These are phyloP conservation scores for Lecanicillium sp. DNA, from an alignment of 2,329 filamentous ascomycete genomes.

Conservation along the genomic window DNA sequence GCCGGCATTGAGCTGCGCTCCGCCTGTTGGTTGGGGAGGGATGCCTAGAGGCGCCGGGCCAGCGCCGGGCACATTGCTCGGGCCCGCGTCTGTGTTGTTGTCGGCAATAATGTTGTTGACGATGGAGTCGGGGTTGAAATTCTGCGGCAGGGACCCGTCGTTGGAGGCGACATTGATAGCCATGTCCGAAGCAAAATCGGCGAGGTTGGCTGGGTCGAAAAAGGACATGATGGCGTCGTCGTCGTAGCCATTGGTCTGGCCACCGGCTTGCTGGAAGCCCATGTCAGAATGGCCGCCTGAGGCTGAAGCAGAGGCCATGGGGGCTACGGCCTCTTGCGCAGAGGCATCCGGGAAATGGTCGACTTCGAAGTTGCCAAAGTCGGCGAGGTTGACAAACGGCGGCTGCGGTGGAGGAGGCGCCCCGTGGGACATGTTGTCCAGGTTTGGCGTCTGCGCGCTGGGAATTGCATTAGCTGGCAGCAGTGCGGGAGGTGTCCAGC, in stretches of 20 bases:
- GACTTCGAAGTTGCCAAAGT: conserved; percentile 4
- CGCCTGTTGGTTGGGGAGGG: conserved; percentile 18
- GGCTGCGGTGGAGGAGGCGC: conserved; percentile 2
- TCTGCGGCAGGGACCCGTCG: conserved; percentile 8
- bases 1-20: conserved; percentile 14
- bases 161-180: conserved; percentile 12
- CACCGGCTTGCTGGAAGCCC: conserved; percentile 3
- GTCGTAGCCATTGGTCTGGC: conserved; percentile 4
- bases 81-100: conserved; percentile 24
- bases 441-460: conserved; percentile 1
- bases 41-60: conserved; percentile 32
- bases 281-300: conserved; percentile 1
- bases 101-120: conserved; percentile 23
- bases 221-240: conserved; percentile 8
- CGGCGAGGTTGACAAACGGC: background rate
- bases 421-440: conserved; percentile 7
- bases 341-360: conserved; percentile 5
- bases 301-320: background rate
- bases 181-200: conserved; percentile 7
- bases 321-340: conserved; percentile 1
- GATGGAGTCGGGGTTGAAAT: conserved; percentile 13
- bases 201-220: background rate
- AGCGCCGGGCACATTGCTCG: conserved; percentile 31
- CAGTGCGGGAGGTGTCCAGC: background rate
- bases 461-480: background rate